These are phyloP conservation scores for Rhizopogon sp. DNA, from an alignment of 768 basidiomycete species.

Conservation along the genomic window DNA sequence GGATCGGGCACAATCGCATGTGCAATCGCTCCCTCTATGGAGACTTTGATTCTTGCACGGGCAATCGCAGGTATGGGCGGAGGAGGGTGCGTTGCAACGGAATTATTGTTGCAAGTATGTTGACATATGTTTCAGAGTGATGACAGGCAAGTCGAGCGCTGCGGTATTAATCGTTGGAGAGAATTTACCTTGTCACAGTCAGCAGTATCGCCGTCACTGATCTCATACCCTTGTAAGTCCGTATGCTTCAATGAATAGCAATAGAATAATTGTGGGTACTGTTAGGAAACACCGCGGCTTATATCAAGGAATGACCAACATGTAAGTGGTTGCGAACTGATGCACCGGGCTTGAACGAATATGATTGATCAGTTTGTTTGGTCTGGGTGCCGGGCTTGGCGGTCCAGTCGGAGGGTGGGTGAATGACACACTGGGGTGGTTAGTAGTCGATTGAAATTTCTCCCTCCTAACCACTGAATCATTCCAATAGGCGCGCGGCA, in stretches of 20 bases:
- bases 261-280: background rate
- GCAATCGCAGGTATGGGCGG: conserved; percentile 91
- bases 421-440: conserved; percentile 85
- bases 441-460: conserved; percentile 20
- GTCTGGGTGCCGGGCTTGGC: conserved; percentile 76
- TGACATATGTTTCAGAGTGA: conserved; percentile 49
- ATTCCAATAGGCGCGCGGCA: conserved; percentile 63
- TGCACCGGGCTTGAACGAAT: conserved; percentile 7
- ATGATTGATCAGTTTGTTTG: conserved; percentile 56
- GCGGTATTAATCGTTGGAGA: conserved; percentile 3
- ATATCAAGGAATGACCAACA: conserved; percentile 88
- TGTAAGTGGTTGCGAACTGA: conserved; percentile 42
- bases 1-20: conserved; percentile 83
- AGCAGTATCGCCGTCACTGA: conserved; percentile 83
- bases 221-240: conserved; percentile 76
- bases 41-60: conserved; percentile 70
- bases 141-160: conserved; percentile 58
- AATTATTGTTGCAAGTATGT: background rate
- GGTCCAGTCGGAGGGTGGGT: conserved; percentile 83
- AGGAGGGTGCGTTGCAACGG: conserved; percentile 62
- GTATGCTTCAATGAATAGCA: background rate
- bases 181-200: conserved; percentile 41
- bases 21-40: conserved; percentile 85
- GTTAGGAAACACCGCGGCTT: conserved; percentile 77
- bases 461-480: conserved; percentile 2